Evolutionary conservation across 2,329 filamentous ascomycete species (phyloP), one percentile per base, ranked within the genome.

Genomic region (Penicillium frequentans): DNA sequence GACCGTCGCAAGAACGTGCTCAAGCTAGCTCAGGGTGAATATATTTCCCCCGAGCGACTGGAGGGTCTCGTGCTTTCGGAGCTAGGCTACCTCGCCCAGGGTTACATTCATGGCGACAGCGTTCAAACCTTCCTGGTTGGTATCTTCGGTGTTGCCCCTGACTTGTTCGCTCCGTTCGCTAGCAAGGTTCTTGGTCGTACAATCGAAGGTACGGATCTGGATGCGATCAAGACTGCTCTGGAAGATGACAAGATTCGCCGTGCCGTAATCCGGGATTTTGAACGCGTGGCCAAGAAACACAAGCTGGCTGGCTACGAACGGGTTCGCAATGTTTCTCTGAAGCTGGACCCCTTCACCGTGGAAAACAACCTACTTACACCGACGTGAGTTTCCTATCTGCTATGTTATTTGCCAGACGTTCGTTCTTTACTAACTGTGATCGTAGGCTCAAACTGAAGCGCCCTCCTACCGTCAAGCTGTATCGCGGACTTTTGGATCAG

Each of bases 1-100:
- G 95, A 99, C 76, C 92, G 95, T 68, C 89, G 92, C 78, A 99
- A 99, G 89, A 98, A 98, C 77, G 91, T 99, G n/a, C 86, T 99
- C 72, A 99, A 99, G 84, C 86, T 99, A 55, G 88, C 93, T 0
- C 95, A 99, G 77, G 95, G 95, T 74, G 95, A 99, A 79, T 99
- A 99, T 78, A 91, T 99, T 69, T 96, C 93, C 1, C 95, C 95
- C 14, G 95, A 99, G 79, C 90, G 93, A 56, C 91, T 99, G 70
- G 95, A 99, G 81, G 97, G 96, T 73, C 89, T 96, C 35, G 96
- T 93, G 75, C 82, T 96, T 61, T 91, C 90, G 61, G 92, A 89
- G 77, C 87, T 87, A 61, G 88, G 85, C 63, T 87, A 93, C 65
- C 79, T 98, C 26, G 84, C 87, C 23, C 89, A 89, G 70, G 92